Evolutionary conservation across 441 rosid genomes (phyloP).

Genomic region (Cnidoscolus chayamansa): DNA sequence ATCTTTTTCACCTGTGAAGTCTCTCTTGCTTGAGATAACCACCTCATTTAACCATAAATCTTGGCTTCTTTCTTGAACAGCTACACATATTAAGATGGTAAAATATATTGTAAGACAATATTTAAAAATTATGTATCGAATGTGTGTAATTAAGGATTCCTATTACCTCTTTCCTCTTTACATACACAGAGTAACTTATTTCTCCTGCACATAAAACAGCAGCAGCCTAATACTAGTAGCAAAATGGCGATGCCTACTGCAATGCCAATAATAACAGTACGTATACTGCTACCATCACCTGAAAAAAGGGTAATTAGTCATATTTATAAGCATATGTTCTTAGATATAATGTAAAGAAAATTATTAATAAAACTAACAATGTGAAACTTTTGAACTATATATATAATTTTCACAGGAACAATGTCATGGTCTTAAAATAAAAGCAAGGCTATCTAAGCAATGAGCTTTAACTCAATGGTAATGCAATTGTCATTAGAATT

Average conservation of each 20-base stretch:
- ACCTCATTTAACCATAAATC: conserved; percentile 54
- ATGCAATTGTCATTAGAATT: too few species aligned
- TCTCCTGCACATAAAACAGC: conserved; percentile 47
- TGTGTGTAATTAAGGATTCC: not conserved
- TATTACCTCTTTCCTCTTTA: conserved; percentile 35
- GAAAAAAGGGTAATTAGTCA: conserved; percentile 13
- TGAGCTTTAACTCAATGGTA: too few species aligned
- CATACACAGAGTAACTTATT: conserved; percentile 25
- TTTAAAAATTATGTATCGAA: not conserved
- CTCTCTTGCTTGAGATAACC: conserved; percentile 58
- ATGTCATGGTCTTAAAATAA: too few species aligned
- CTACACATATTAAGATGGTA: conserved; percentile 23
- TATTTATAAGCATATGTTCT: not conserved
- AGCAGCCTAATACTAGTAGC: conserved; percentile 42
- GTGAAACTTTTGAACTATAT: too few species aligned
- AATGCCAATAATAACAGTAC: conserved; percentile 42
- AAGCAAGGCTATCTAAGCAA: too few species aligned
- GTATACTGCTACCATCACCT: conserved; percentile 39
- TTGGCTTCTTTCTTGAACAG: conserved; percentile 52
- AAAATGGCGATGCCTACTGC: conserved; percentile 41
- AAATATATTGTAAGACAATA: not conserved
- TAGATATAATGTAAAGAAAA: too few species aligned
- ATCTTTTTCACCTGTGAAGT: conserved; percentile 39
- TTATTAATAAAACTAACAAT: too few species aligned
- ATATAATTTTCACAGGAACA: too few species aligned